Evolutionary conservation across 179 eudicot species (phyloP).

Genomic region (Camellia oleifera): DNA sequence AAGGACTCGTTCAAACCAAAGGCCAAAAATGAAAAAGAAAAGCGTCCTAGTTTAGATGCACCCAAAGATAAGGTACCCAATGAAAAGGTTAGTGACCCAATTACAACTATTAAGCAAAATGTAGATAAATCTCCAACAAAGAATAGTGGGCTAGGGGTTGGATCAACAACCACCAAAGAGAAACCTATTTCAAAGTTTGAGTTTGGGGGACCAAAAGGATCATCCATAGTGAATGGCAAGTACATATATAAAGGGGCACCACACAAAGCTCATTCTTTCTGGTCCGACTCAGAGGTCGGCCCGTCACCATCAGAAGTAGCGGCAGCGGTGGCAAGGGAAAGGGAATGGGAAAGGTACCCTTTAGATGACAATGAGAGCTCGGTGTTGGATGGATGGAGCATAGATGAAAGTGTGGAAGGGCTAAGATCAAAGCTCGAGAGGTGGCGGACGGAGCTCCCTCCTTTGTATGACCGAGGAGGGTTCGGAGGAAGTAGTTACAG

Average conservation of each 20-base stretch:
- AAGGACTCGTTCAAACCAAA: neutral
- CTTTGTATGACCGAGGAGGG: conserved; percentile 30
- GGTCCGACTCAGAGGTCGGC: conserved; percentile 67
- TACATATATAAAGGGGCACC: conserved; percentile 10
- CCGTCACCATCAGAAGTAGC: conserved; percentile 77
- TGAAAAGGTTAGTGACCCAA: conserved; percentile 13
- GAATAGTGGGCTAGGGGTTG: too few relatives aligned
- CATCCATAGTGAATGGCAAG: neutral
- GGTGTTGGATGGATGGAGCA: conserved; percentile 53
- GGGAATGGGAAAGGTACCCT: conserved; percentile 27
- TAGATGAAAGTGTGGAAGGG: conserved; percentile 57
- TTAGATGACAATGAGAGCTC: conserved; percentile 44
- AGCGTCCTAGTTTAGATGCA: neutral
- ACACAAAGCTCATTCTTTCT: conserved; percentile 29
- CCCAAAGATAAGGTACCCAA: conserved; percentile 13
- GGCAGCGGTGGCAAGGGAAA: conserved; percentile 37
- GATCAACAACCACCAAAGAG: neutral
- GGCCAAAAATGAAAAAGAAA: neutral
- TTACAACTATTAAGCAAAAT: neutral
- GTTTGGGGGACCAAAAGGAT: conserved; percentile 16
- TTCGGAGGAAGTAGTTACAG: conserved; percentile 17
- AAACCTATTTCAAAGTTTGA: conserved; percentile 15
- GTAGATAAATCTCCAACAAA: neutral
- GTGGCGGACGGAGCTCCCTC: conserved; percentile 52
- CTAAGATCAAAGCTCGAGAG: conserved; percentile 55